Base-by-base conservation (phyloP, 306 rosid genomes). In the Mimosa pudica region DNA sequence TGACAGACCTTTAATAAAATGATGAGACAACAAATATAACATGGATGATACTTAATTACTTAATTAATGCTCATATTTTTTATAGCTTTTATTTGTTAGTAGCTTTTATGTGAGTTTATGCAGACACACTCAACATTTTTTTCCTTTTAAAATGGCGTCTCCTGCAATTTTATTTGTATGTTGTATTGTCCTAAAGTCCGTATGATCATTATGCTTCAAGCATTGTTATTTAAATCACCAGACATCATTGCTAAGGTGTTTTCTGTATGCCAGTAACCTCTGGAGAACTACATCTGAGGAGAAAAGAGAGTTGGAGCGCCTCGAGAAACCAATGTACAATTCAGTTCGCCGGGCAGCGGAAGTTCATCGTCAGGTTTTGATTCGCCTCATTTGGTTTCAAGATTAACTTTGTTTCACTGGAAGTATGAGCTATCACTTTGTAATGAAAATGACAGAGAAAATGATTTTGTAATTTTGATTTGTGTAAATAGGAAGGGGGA, bases 251-350 rank as follows among this genome's bases (percentile, higher is more conserved):
- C 61, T 46, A 44, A 62, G 72, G 67, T 81, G 48, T 61, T 74
- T 73, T 46, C 65, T 77, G 9, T 83, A 41, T 82, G 70, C 71
- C 83, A 92, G 98, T 82, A 95, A 92, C 83, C 72, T 93, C 32
- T 95, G 99, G 99, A 91, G 99, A 88, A 89, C 93, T 51, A 92
- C 96, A 71, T 90, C 97, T 67, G 99, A 95, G 84, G 99, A 95
- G 84, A 95, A 92, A 89, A 95, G 98, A 88, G 98, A 92, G 86
- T 77, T 95, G 90, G 98, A 95, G 86, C 97, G 98, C 83, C 96
- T 95, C 73, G 88, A 95, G 84, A 92, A 89, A 80, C 98, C 98
- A 77, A 80, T 85, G 46, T 90, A 95, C 80, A 88, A 93, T 92
- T 95, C 98, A 17, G 93, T 95, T 79, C 98, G 98, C 68, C 89